phyloP scores from a whole-genome alignment of 257 asterid genomes.

The Solanum habrochaites region DNA sequence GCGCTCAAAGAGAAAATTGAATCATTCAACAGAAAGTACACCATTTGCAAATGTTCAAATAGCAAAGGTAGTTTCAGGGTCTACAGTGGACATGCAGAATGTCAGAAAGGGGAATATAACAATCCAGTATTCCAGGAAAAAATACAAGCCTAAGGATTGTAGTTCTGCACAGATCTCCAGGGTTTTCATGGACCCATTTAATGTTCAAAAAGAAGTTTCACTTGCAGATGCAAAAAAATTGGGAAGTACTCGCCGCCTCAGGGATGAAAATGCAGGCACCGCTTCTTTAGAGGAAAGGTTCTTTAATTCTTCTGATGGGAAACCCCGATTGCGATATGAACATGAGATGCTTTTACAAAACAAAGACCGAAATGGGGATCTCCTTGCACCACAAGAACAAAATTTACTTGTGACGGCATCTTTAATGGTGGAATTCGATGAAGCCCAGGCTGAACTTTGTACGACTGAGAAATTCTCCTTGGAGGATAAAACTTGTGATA shows the following conservation, averaged over 20 bases:
- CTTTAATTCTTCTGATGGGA: slow-evolving; percentile 1
- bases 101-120: slow-evolving; percentile 23
- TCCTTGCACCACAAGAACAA: slow-evolving; percentile 6
- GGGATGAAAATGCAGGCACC: slow-evolving; percentile 15
- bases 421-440: slow-evolving; percentile 7
- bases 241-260: not conserved
- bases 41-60: slow-evolving; percentile 6
- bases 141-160: slow-evolving; percentile 27
- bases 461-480: not conserved
- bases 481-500: slow-evolving; percentile 5
- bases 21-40: slow-evolving; percentile 14
- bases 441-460: slow-evolving; percentile 5
- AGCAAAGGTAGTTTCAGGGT: slow-evolving; percentile 10
- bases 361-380: not conserved
- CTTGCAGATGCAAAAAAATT: slow-evolving; percentile 9
- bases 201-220: not conserved
- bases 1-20: slow-evolving; percentile 50
- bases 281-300: not conserved
- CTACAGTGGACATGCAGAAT: slow-evolving; percentile 12
- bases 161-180: slow-evolving; percentile 9
- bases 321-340: slow-evolving; percentile 7
- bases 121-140: slow-evolving; percentile 69
- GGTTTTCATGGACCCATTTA: slow-evolving; percentile 9
- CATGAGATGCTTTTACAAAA: not conserved
- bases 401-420: slow-evolving; percentile 14